Conservation (phyloP, 1,284 basidiomycete genomes). For the Naganishia liquefaciens region DNA sequence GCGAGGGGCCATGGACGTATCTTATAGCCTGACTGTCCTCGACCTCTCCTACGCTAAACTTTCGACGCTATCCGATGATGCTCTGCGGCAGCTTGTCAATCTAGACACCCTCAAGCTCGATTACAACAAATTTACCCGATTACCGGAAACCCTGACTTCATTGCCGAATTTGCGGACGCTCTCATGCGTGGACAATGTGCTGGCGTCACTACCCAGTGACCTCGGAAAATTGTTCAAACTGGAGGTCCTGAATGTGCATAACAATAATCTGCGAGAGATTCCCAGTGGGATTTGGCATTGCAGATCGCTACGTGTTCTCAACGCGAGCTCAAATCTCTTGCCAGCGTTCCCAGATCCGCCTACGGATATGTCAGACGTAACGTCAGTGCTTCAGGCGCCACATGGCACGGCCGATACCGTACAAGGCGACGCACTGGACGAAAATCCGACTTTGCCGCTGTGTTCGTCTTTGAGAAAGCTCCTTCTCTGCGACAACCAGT, state of each 20-base stretch:
- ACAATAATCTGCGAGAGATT: slow-evolving; percentile 82
- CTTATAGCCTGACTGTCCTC: slow-evolving; percentile 72
- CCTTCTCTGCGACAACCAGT: slow-evolving; percentile 84
- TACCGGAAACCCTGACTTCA: slow-evolving; percentile 78
- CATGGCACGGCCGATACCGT: slow-evolving; percentile 5
- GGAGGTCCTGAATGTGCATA: slow-evolving; percentile 80
- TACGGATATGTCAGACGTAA: slow-evolving; percentile 37
- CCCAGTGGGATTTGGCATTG: slow-evolving; percentile 84
- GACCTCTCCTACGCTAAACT: slow-evolving; percentile 91
- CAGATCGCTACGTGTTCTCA: slow-evolving; percentile 70
- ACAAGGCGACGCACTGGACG: background rate
- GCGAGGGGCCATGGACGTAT: slow-evolving; percentile 54
- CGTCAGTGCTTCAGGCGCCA: background rate
- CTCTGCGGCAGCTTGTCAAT: slow-evolving; percentile 71
- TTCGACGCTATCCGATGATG: slow-evolving; percentile 72
- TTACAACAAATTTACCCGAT: slow-evolving; percentile 80
- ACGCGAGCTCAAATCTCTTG: slow-evolving; percentile 86
- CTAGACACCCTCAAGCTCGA: slow-evolving; percentile 73
- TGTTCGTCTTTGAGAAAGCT: slow-evolving; percentile 72
- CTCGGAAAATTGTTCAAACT: slow-evolving; percentile 78
- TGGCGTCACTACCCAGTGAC: slow-evolving; percentile 72
- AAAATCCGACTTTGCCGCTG: slow-evolving; percentile 55
- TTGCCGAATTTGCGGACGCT: slow-evolving; percentile 71
- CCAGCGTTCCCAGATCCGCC: slow-evolving; percentile 71
- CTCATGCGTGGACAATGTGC: slow-evolving; percentile 85